A percentile compares a stretch with the other conserved stretches of the same genome.
Evolutionary conservation across 2,329 filamentous ascomycete genomes (phyloP).

Genomic region (Aspergillus hortae): DNA sequence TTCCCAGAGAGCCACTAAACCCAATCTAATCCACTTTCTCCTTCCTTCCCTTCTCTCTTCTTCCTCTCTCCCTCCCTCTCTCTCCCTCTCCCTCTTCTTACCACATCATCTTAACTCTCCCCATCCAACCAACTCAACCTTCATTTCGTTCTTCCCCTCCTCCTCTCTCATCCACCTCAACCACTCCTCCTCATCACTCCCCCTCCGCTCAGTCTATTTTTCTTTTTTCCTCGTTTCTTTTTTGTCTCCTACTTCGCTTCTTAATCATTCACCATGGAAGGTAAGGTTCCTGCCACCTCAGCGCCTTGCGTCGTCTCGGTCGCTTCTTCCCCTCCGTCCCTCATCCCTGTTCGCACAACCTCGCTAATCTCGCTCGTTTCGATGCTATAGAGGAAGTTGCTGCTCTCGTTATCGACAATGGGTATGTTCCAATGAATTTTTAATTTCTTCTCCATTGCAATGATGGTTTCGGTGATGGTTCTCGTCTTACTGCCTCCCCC

Average conservation of each 20-base stretch:
- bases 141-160: constrained; percentile 21
- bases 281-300: constrained; percentile 50
- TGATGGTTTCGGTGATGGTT: constrained; percentile 5
- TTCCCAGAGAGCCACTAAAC: not conserved
- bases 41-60: constrained; percentile 18
- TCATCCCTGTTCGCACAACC: constrained; percentile 11
- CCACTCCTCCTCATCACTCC: constrained; percentile 29
- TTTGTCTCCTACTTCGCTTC: constrained; percentile 30
- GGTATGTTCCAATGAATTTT: constrained; percentile 65
- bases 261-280: constrained; percentile 57
- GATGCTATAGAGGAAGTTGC: constrained; percentile 89
- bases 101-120: constrained; percentile 7
- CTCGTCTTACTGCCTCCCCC: not conserved
- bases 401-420: constrained; percentile 99
- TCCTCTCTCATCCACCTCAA: constrained; percentile 36
- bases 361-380: constrained; percentile 33
- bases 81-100: constrained; percentile 11
- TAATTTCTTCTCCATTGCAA: constrained; percentile 10
- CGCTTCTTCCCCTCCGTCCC: constrained; percentile 11
- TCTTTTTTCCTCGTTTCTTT: constrained; percentile 29
- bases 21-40: constrained; percentile 13
- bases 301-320: constrained; percentile 20
- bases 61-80: constrained; percentile 16
- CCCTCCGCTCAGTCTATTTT: constrained; percentile 24
- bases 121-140: constrained; percentile 10